Conservation (phyloP, 805 yeast species). For the Kazachstania taianensis region DNA sequence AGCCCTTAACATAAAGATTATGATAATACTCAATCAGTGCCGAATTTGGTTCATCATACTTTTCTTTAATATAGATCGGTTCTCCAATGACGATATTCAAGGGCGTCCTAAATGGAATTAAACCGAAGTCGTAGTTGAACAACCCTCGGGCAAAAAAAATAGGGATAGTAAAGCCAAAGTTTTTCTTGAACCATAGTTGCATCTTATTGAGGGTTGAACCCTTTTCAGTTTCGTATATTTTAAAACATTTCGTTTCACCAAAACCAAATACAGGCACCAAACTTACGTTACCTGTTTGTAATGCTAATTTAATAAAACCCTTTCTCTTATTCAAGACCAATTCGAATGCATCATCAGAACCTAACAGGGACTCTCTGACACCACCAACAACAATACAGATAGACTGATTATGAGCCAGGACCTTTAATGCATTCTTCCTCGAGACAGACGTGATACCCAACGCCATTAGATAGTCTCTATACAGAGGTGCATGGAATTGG, state of each 20-base stretch:
- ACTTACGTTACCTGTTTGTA: slow-evolving; percentile 64
- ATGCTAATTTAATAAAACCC: slow-evolving; percentile 83
- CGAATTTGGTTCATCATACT: slow-evolving; percentile 33
- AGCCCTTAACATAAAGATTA: slow-evolving; percentile 51
- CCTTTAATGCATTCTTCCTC: slow-evolving; percentile 54
- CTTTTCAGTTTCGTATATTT: slow-evolving; percentile 37
- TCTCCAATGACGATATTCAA: slow-evolving; percentile 66
- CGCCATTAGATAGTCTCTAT: slow-evolving; percentile 73
- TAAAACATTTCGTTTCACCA: slow-evolving; percentile 72
- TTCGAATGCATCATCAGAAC: slow-evolving; percentile 49
- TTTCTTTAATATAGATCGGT: slow-evolving; percentile 50
- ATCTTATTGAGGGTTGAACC: slow-evolving; percentile 41
- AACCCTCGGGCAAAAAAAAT: slow-evolving; percentile 87
- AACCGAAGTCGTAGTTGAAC: slow-evolving; percentile 85
- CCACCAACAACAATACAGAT: slow-evolving; percentile 93
- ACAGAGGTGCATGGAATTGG: slow-evolving; percentile 76
- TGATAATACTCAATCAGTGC: slow-evolving; percentile 64
- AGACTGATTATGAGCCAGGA: slow-evolving; percentile 56
- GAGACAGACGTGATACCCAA: slow-evolving; percentile 82
- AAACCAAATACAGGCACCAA: slow-evolving; percentile 85
- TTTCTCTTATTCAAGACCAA: slow-evolving; percentile 67
- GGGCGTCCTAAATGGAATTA: slow-evolving; percentile 75
- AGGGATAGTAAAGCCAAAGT: slow-evolving; percentile 78
- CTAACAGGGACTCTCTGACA: slow-evolving; percentile 76
- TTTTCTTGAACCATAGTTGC: slow-evolving; percentile 64